phyloP scores from a whole-genome alignment of 1,284 basidiomycete species.

The Trametes versicolor region DNA sequence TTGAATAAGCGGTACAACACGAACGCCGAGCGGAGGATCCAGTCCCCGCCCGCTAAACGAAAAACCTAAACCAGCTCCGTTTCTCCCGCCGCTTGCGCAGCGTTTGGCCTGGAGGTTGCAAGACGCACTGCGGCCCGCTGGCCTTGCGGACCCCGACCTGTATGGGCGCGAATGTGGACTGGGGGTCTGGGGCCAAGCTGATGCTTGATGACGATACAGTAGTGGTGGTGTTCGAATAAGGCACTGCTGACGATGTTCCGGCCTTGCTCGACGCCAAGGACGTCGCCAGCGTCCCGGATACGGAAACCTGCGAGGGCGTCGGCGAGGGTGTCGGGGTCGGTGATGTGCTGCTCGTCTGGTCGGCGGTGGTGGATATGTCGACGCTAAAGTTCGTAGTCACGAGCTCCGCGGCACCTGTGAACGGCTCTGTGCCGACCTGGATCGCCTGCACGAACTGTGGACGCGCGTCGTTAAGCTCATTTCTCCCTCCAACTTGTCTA shows the following conservation, averaged over 20 bases:
- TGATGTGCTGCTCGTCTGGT: slow-evolving; percentile 2
- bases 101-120: slow-evolving; percentile 1
- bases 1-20: neutral
- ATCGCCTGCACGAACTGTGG: slow-evolving; percentile 65
- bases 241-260: neutral
- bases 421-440: slow-evolving; percentile 75
- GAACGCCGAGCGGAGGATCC: neutral
- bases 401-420: slow-evolving; percentile 60
- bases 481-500: no score
- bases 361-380: slow-evolving; percentile 33
- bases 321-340: neutral
- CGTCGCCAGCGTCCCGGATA: neutral
- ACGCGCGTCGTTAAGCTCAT: neutral
- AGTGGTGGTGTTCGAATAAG: neutral
- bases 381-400: slow-evolving; percentile 43
- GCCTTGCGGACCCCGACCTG: slow-evolving; percentile 12
- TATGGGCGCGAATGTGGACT: slow-evolving; percentile 6
- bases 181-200: neutral
- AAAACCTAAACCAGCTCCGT: slow-evolving; percentile 12
- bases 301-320: neutral
- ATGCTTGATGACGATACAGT: neutral
- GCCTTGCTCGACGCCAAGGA: neutral
- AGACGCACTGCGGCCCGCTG: slow-evolving; percentile 16
- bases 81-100: slow-evolving; percentile 7
- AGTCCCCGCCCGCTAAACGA: neutral